phyloP scores from a whole-genome alignment of 805 yeast species.

The Pichia thaimueangensis region DNA sequence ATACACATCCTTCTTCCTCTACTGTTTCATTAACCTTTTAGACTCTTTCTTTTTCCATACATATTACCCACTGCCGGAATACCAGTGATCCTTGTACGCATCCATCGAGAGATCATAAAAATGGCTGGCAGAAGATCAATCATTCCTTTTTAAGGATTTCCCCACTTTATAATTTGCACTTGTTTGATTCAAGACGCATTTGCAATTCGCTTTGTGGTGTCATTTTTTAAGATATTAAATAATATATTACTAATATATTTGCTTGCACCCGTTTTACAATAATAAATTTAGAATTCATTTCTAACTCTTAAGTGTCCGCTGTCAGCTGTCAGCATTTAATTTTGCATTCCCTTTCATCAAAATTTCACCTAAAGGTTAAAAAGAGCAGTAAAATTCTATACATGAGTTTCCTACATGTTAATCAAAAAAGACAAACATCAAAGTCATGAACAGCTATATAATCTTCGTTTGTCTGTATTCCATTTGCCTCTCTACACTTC shows the following conservation, averaged over 20 bases:
- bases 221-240: conserved; percentile 16
- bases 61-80: conserved; percentile 34
- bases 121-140: conserved; percentile 36
- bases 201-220: conserved; percentile 31
- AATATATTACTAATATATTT: not conserved
- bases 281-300: too few relatives aligned
- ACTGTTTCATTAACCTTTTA: not conserved
- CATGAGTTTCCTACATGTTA: too few relatives aligned
- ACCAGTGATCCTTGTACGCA: conserved; percentile 33
- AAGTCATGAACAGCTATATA: not conserved
- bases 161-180: conserved; percentile 26
- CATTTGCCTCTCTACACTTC: not conserved
- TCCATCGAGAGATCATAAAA: conserved; percentile 32
- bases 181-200: conserved; percentile 7
- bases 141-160: not conserved
- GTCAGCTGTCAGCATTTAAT: too few relatives aligned
- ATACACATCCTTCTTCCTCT: not conserved
- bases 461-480: not conserved
- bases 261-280: not conserved
- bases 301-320: too few relatives aligned
- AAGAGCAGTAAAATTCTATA: too few relatives aligned
- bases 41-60: conserved; percentile 19
- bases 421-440: conserved; percentile 1
- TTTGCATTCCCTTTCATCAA: too few relatives aligned
- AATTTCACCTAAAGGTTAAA: too few relatives aligned